phyloP scores from a whole-genome alignment of 1,284 basidiomycete genomes.

The Athelia sp. region DNA sequence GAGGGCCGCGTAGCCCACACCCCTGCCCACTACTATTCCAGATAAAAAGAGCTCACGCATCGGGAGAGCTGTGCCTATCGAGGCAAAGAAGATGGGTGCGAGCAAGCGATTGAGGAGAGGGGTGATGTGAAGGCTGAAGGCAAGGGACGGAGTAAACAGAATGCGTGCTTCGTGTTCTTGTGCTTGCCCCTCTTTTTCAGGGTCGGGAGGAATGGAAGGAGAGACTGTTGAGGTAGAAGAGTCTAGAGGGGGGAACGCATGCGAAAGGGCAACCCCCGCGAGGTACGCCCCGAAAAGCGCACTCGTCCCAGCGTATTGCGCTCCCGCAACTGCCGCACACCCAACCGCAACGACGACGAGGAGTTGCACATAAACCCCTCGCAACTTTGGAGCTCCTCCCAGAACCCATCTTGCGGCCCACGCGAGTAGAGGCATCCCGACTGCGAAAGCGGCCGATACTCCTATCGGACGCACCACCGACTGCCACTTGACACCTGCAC shows the following conservation, averaged over 20 bases:
- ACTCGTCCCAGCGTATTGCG: conserved; percentile 32
- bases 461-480: conserved; percentile 30
- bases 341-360: conserved; percentile 20
- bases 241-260: conserved; percentile 17
- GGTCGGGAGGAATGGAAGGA: too few relatives aligned
- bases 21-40: conserved; percentile 30
- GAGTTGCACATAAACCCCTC: conserved; percentile 15
- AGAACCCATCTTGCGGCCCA: conserved; percentile 6
- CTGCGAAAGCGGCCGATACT: conserved; percentile 30
- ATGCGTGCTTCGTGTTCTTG: too few relatives aligned
- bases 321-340: conserved; percentile 27
- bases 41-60: conserved; percentile 29
- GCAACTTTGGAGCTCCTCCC: conserved; percentile 5
- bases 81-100: conserved; percentile 33
- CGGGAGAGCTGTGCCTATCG: conserved; percentile 30
- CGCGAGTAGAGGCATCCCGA: conserved; percentile 21
- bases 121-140: conserved; percentile 20
- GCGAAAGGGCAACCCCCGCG: conserved; percentile 25
- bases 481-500: conserved; percentile 20
- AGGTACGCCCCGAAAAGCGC: conserved; percentile 36
- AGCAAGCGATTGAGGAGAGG: conserved; percentile 24
- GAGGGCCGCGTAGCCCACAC: conserved; percentile 29
- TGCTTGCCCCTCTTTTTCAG: too few relatives aligned
- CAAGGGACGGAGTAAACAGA: conserved; percentile 11
- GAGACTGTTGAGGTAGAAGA: too few relatives aligned